Evolutionary conservation across 345 rosid species (phyloP).

Genomic region (Cardamine occulta): DNA sequence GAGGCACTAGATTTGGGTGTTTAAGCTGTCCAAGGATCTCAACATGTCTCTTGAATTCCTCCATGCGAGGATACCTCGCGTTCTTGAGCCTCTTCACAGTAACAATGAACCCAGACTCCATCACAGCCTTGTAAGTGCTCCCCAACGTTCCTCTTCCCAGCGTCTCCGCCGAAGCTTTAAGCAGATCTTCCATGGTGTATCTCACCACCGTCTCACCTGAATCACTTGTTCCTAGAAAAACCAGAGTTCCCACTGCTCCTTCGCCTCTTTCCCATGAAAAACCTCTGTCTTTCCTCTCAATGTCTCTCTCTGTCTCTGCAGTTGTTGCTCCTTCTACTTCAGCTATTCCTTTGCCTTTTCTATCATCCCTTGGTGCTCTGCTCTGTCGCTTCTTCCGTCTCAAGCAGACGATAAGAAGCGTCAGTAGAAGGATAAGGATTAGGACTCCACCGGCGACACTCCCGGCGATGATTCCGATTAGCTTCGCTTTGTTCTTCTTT

Average conservation of each 20-base stretch:
- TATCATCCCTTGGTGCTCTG: slow-evolving; percentile 40
- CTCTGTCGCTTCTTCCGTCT: slow-evolving; percentile 36
- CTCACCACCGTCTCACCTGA: slow-evolving; percentile 57
- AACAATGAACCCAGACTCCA: slow-evolving; percentile 95
- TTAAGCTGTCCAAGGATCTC: slow-evolving; percentile 75
- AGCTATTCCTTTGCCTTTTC: slow-evolving; percentile 40
- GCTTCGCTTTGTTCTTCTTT: slow-evolving; percentile 41
- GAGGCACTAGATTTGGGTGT: slow-evolving; percentile 87
- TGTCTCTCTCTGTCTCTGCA: slow-evolving; percentile 44
- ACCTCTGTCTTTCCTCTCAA: slow-evolving; percentile 52
- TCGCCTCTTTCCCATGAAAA: slow-evolving; percentile 84
- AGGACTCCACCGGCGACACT: slow-evolving; percentile 58
- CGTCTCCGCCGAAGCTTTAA: slow-evolving; percentile 94
- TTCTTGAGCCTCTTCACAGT: slow-evolving; percentile 93
- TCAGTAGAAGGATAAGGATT: slow-evolving; percentile 34
- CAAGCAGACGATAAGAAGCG: slow-evolving; percentile 37
- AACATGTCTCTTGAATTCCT: slow-evolving; percentile 77
- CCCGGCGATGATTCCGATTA: slow-evolving; percentile 58
- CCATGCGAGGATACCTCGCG: slow-evolving; percentile 70
- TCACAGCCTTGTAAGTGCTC: slow-evolving; percentile 91
- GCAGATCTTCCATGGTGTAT: slow-evolving; percentile 78
- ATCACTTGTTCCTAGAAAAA: slow-evolving; percentile 66
- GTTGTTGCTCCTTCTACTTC: slow-evolving; percentile 36
- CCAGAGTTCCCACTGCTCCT: slow-evolving; percentile 74
- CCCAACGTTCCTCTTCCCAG: slow-evolving; percentile 88